phyloP scores from a whole-genome alignment of 2,329 filamentous ascomycete genomes.

The Mycosphaerella sp. region DNA sequence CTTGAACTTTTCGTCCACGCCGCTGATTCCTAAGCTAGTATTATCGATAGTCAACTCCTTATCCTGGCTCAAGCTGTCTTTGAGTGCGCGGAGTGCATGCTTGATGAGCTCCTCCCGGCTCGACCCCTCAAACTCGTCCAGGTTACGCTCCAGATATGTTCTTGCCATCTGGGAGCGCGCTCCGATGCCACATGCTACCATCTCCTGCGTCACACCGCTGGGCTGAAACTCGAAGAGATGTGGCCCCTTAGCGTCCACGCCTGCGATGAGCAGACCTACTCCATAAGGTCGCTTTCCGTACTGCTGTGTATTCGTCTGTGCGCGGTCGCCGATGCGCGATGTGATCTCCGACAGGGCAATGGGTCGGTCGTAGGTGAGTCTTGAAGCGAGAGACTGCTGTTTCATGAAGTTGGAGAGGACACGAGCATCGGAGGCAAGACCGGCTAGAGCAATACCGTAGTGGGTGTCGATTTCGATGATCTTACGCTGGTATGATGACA shows the following conservation, averaged over 20 bases:
- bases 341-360: constrained; percentile 88
- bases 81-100: constrained; percentile 84
- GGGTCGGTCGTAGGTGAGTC: constrained; percentile 89
- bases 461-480: constrained; percentile 95
- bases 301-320: constrained; percentile 95
- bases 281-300: constrained; percentile 96
- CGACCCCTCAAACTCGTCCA: constrained; percentile 73
- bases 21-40: constrained; percentile 83
- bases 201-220: constrained; percentile 92
- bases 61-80: constrained; percentile 94
- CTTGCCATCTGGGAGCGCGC: constrained; percentile 95
- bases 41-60: constrained; percentile 97
- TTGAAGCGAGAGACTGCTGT: constrained; percentile 92
- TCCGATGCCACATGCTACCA: constrained; percentile 92
- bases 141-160: constrained; percentile 89
- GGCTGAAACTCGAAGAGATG: constrained; percentile 99
- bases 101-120: constrained; percentile 79
- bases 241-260: constrained; percentile 87
- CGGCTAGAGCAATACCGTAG: constrained; percentile 89
- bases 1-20: constrained; percentile 82
- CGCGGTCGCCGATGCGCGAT: constrained; percentile 87
- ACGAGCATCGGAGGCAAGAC: constrained; percentile 93
- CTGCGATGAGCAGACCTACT: constrained; percentile 85
- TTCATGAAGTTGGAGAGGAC: constrained; percentile 99
- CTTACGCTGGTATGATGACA: constrained; percentile 99